A percentile compares a stretch with the other conserved stretches of the same genome.
Evolutionary conservation across 2,329 filamentous ascomycete species (phyloP).

Genomic region (Ophiobolus disseminans): DNA sequence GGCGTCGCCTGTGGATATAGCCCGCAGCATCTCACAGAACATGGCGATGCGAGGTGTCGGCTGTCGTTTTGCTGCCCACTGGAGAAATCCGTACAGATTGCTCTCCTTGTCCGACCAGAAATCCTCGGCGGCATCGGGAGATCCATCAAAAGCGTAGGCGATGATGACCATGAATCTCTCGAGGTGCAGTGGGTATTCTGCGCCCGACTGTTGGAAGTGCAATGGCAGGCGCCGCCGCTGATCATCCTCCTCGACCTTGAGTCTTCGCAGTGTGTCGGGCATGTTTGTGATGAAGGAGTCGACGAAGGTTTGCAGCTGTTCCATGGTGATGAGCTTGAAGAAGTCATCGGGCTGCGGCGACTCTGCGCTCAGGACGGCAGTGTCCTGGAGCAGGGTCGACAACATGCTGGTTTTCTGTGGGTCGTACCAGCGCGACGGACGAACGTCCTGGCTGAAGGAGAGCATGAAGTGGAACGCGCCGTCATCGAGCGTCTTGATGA

Average conservation of each 20-base stretch:
- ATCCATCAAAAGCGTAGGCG: constrained; percentile 86
- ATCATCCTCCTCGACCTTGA: constrained; percentile 89
- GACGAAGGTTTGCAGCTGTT: constrained; percentile 83
- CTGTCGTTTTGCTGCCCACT: constrained; percentile 94
- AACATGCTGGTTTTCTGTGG: constrained; percentile 83
- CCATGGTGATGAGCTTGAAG: constrained; percentile 77
- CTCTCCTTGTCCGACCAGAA: constrained; percentile 95
- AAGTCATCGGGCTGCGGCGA: constrained; percentile 71
- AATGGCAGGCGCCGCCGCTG: constrained; percentile 65
- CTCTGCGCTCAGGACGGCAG: constrained; percentile 72
- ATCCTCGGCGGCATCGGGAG: constrained; percentile 80
- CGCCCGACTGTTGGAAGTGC: constrained; percentile 57
- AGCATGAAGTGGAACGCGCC: constrained; percentile 93
- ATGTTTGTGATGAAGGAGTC: constrained; percentile 95
- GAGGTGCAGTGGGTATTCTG: constrained; percentile 65
- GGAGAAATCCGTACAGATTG: constrained; percentile 91
- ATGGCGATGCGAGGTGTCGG: constrained; percentile 95
- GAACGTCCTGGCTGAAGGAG: constrained; percentile 81
- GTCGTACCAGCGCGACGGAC: constrained; percentile 84
- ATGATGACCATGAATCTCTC: constrained; percentile 93
- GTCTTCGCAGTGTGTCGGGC: constrained; percentile 84
- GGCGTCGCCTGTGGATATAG: constrained; percentile 81
- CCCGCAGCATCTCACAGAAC: constrained; percentile 94
- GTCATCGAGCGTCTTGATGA: constrained; percentile 80
- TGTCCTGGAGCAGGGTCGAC: constrained; percentile 81